Conservation (phyloP, 208 protist species). For the Leishmania guyanensis region DNA sequence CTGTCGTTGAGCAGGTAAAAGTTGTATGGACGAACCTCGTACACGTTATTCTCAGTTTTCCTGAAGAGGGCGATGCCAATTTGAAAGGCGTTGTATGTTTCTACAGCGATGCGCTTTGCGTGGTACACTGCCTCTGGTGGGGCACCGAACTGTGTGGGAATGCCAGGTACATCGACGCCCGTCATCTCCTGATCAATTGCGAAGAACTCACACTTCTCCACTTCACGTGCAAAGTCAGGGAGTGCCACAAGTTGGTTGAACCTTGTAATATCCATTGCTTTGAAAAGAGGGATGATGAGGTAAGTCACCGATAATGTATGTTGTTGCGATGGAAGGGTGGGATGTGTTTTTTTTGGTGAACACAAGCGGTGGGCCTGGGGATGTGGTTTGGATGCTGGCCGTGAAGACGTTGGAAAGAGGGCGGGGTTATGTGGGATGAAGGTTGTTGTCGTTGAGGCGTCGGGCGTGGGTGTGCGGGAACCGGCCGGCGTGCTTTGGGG, state of each 20-base stretch:
- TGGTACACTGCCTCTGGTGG: slow-evolving; percentile 47
- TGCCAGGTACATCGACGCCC: slow-evolving; percentile 44
- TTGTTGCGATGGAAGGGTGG: too few relatives aligned
- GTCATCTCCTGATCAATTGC: slow-evolving; percentile 88
- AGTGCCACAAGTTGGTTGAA: slow-evolving; percentile 39
- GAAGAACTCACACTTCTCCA: slow-evolving; percentile 64
- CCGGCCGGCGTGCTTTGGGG: not conserved
- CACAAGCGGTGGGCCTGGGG: too few relatives aligned
- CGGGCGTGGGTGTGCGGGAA: too few relatives aligned
- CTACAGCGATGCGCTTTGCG: slow-evolving; percentile 39
- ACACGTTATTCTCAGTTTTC: slow-evolving; percentile 24
- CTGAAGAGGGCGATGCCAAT: slow-evolving; percentile 77
- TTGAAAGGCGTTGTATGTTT: slow-evolving; percentile 74
- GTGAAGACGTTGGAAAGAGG: not conserved
- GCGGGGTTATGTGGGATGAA: not conserved
- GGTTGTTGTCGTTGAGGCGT: too few relatives aligned
- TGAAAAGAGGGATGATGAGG: too few relatives aligned
- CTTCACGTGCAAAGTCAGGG: slow-evolving; percentile 50
- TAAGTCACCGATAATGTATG: not conserved
- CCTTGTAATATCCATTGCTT: slow-evolving; percentile 57
- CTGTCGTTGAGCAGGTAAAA: slow-evolving; percentile 61
- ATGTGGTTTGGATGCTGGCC: not conserved
- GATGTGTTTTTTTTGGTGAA: not conserved
- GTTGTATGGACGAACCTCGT: slow-evolving; percentile 80
- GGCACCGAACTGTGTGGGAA: slow-evolving; percentile 20